Evolutionary conservation across 352 stramenopile species (phyloP).

Genomic region (Phytophthora capsici): DNA sequence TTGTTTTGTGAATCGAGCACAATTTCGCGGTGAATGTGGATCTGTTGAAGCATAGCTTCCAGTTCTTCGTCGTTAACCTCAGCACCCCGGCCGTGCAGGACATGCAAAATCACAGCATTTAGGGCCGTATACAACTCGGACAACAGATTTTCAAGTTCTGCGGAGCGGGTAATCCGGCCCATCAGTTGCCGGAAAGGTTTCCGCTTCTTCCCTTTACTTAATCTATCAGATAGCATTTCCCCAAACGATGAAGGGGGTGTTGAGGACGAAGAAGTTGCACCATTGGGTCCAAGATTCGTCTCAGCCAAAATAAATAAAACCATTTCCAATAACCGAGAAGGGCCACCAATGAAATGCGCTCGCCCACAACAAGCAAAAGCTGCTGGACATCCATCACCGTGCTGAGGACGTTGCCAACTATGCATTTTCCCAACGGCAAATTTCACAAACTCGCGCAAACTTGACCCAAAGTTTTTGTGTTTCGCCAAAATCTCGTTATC

Average conservation of each 20-base stretch:
- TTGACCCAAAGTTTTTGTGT: constrained; percentile 59
- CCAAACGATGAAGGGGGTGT: constrained; percentile 44
- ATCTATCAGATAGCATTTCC: constrained; percentile 59
- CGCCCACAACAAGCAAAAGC: constrained; percentile 56
- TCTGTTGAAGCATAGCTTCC: constrained; percentile 56
- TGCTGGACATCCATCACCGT: constrained; percentile 61
- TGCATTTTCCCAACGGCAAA: constrained; percentile 69
- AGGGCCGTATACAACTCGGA: constrained; percentile 58
- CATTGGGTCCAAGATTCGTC: constrained; percentile 42
- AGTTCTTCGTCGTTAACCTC: constrained; percentile 61
- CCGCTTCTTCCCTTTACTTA: constrained; percentile 61
- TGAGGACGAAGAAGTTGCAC: constrained; percentile 25
- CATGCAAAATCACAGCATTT: constrained; percentile 69
- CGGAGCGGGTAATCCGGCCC: constrained; percentile 60
- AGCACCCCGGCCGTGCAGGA: constrained; percentile 58
- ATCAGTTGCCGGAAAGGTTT: constrained; percentile 56
- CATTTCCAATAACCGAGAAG: constrained; percentile 60
- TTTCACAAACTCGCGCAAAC: constrained; percentile 67
- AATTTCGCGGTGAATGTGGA: constrained; percentile 67
- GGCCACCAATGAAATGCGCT: constrained; percentile 63
- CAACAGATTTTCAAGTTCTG: constrained; percentile 58
- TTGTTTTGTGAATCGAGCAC: constrained; percentile 59
- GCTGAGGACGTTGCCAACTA: constrained; percentile 69
- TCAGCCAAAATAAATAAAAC: constrained; percentile 67
- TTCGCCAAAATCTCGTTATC: constrained; percentile 53